These are phyloP conservation scores for Boletus fagicola DNA, from an alignment of 768 basidiomycete species.

Conservation along the genomic window DNA sequence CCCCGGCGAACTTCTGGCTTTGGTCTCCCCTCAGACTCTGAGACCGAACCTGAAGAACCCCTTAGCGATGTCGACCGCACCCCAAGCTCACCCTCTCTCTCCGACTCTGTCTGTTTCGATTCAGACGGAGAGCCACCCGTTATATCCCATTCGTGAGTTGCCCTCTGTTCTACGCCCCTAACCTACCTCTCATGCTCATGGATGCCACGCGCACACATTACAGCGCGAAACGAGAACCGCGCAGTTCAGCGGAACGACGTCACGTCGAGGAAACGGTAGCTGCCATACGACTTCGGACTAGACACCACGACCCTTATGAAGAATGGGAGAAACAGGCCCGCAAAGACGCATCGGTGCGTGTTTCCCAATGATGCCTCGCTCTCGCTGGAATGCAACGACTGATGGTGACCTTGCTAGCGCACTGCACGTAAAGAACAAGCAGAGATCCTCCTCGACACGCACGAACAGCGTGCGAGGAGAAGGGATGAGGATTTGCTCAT, in stretches of 20 bases:
- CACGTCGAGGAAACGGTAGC: slow-evolving; percentile 46
- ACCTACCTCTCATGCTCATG: not conserved
- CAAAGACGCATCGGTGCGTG: slow-evolving; percentile 45
- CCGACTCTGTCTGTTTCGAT: slow-evolving; percentile 41
- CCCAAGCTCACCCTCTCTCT: slow-evolving; percentile 33
- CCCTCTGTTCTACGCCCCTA: not conserved
- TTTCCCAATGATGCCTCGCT: not conserved
- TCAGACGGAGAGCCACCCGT: slow-evolving; percentile 43
- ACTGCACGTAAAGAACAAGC: slow-evolving; percentile 37
- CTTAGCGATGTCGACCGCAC: slow-evolving; percentile 40
- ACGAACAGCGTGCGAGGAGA: slow-evolving; percentile 8
- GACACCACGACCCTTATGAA: slow-evolving; percentile 47
- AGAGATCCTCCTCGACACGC: slow-evolving; percentile 19
- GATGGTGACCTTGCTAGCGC: slow-evolving; percentile 27
- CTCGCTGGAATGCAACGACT: not conserved
- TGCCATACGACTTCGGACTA: slow-evolving; percentile 43
- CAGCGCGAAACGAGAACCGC: slow-evolving; percentile 23
- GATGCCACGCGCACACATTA: not conserved
- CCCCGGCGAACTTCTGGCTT: slow-evolving; percentile 49
- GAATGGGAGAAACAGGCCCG: slow-evolving; percentile 50
- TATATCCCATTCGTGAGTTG: slow-evolving; percentile 35
- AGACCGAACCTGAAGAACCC: slow-evolving; percentile 31
- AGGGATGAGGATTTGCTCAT: slow-evolving; percentile 24
- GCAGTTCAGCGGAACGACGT: slow-evolving; percentile 32
- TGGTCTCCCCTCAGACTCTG: slow-evolving; percentile 52